phyloP scores from a whole-genome alignment of 225 moss, liverwort and hornwort genomes.

The Marchantia paleacea region DNA sequence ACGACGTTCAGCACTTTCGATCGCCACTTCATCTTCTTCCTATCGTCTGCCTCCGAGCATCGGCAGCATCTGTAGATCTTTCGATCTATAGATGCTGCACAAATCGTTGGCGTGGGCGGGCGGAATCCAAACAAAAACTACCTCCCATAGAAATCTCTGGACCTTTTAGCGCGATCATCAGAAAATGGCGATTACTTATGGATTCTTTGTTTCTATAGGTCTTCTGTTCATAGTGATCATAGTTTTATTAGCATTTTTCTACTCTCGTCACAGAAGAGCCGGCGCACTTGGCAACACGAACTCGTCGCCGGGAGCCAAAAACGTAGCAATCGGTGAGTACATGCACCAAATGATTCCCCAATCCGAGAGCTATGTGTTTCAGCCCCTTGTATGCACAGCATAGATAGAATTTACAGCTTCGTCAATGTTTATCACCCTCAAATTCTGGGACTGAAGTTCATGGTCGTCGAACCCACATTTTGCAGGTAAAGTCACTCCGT shows the following conservation, averaged over 20 bases:
- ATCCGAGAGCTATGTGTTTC: too few species aligned
- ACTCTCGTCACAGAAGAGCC: constrained; percentile 6
- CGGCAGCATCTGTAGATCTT: constrained; percentile 10
- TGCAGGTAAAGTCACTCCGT: constrained; percentile 6
- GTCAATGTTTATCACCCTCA: not conserved
- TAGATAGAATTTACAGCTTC: too few species aligned
- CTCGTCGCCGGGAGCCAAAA: not conserved
- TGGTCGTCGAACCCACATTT: not conserved
- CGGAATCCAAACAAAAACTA: too few species aligned
- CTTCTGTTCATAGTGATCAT: constrained; percentile 3
- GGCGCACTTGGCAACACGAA: not conserved
- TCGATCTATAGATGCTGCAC: constrained; percentile 18
- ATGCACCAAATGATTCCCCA: not conserved
- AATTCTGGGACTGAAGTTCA: too few species aligned
- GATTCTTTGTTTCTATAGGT: constrained; percentile 2
- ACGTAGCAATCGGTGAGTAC: constrained; percentile 4
- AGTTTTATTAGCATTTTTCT: constrained; percentile 6
- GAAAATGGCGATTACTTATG: not conserved
- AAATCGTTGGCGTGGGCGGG: not conserved
- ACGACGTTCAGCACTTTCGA: not conserved
- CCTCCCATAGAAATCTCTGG: not conserved
- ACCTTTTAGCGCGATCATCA: not conserved
- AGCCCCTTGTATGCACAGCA: too few species aligned
- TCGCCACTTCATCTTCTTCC: not conserved
- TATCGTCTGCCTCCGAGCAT: not conserved